phyloP scores from a whole-genome alignment of 1,284 basidiomycete species.

The Trametes hirsuta region DNA sequence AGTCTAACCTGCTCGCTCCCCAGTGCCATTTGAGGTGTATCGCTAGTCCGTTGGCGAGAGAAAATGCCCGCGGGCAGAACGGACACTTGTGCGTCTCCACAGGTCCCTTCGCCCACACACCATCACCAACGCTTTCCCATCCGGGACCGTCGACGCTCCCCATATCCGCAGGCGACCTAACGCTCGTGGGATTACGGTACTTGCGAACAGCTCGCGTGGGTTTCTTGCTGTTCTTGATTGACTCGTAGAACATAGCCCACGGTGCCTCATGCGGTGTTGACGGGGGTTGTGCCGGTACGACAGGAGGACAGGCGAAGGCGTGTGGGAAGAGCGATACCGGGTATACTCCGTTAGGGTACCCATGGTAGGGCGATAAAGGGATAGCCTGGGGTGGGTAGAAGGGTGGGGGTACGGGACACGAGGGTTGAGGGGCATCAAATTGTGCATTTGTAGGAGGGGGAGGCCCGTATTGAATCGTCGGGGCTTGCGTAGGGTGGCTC shows the following conservation, averaged over 20 bases:
- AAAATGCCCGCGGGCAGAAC: constrained; percentile 33
- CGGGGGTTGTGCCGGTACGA: background rate
- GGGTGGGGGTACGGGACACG: background rate
- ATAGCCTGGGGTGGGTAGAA: background rate
- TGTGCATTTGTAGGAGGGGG: background rate
- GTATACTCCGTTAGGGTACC: background rate
- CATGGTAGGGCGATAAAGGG: background rate
- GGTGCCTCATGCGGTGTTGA: background rate
- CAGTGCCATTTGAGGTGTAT: constrained; percentile 39
- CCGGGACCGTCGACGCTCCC: too few relatives aligned
- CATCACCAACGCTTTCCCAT: too few relatives aligned
- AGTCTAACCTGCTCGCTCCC: constrained; percentile 24
- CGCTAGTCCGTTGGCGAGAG: constrained; percentile 34
- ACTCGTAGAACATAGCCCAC: constrained; percentile 20
- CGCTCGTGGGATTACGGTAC: background rate
- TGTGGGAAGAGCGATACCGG: too few relatives aligned
- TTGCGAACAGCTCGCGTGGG: background rate
- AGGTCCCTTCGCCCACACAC: too few relatives aligned
- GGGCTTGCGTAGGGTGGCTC: too few relatives aligned
- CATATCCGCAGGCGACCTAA: too few relatives aligned
- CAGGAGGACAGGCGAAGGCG: background rate
- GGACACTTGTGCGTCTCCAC: constrained; percentile 26
- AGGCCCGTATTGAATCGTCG: too few relatives aligned
- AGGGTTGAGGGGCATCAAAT: background rate
- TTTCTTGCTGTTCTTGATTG: constrained; percentile 5